Evolutionary conservation across 495 filamentous ascomycete genomes (phyloP).

Genomic region (Penicillium salamii): DNA sequence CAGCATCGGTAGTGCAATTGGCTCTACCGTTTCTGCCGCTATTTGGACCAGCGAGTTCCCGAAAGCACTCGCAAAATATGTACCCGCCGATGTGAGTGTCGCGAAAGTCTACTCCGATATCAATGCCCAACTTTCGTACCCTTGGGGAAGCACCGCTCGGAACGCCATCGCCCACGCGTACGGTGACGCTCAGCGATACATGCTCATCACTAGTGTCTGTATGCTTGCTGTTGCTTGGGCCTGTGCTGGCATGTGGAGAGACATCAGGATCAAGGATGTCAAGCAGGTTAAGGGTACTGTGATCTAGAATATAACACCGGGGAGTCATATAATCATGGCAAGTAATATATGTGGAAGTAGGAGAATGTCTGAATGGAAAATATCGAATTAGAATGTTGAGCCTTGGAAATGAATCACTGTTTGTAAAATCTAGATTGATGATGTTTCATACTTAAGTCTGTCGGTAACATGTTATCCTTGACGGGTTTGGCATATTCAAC

Average conservation of each 20-base stretch:
- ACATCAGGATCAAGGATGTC: conserved; percentile 1
- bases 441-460: too few species aligned
- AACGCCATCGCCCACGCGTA: conserved; percentile 53
- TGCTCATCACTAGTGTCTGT: conserved; percentile 42
- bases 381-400: too few species aligned
- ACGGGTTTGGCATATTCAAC: too few species aligned
- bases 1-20: conserved; percentile 61
- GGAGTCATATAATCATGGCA: neutral
- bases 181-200: conserved; percentile 48
- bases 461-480: too few species aligned
- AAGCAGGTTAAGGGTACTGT: conserved; percentile 4
- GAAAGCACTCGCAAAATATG: conserved; percentile 41
- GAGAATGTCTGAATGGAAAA: too few species aligned
- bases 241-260: neutral
- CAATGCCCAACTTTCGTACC: conserved; percentile 45
- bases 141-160: conserved; percentile 41
- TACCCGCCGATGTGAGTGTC: conserved; percentile 44
- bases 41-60: conserved; percentile 64
- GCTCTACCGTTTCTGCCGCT: conserved; percentile 54
- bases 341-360: too few species aligned
- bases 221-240: conserved; percentile 2
- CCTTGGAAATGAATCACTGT: too few species aligned
- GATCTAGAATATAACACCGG: neutral
- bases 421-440: too few species aligned
- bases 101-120: conserved; percentile 51